Conservation (phyloP, 768 basidiomycete genomes). For the Xerocomellus amylosporus region DNA sequence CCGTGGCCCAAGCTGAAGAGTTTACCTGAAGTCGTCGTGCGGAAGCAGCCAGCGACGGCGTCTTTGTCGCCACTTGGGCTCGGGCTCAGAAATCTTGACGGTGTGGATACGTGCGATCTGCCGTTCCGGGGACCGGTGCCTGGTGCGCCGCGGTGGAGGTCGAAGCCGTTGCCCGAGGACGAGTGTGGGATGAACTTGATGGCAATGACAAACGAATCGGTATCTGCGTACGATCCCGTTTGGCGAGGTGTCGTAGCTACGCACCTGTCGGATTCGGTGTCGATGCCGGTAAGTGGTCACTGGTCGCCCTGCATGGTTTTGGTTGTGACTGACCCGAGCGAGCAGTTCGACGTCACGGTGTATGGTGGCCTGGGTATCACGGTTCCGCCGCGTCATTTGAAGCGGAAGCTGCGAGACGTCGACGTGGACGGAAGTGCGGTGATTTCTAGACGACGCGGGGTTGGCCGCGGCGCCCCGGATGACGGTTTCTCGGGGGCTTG, state of each 20-base stretch:
- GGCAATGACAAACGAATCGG: not conserved
- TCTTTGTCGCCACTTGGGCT: conserved; percentile 4
- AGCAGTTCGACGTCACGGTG: not conserved
- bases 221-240: not conserved
- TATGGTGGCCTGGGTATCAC: conserved; percentile 4
- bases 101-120: not conserved
- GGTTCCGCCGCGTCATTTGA: conserved; percentile 6
- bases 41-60: not conserved
- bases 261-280: not conserved
- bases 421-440: not conserved
- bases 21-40: not conserved
- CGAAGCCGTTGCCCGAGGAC: conserved; percentile 21
- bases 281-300: conserved; percentile 13
- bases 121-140: conserved; percentile 5
- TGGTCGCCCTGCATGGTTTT: not conserved
- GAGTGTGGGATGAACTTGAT: not conserved
- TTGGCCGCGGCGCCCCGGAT: not conserved
- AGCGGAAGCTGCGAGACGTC: conserved; percentile 17
- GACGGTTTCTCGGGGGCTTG: not conserved
- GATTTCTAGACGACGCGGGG: conserved; percentile 1
- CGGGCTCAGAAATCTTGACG: not conserved
- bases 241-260: not conserved
- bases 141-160: conserved; percentile 23
- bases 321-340: not conserved
- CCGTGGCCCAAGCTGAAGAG: not conserved